Percentiles rank a stretch among this genome's conserved stretches.
Evolutionary conservation across 2,329 filamentous ascomycete genomes (phyloP).

Genomic region (Colletotrichum sp.): DNA sequence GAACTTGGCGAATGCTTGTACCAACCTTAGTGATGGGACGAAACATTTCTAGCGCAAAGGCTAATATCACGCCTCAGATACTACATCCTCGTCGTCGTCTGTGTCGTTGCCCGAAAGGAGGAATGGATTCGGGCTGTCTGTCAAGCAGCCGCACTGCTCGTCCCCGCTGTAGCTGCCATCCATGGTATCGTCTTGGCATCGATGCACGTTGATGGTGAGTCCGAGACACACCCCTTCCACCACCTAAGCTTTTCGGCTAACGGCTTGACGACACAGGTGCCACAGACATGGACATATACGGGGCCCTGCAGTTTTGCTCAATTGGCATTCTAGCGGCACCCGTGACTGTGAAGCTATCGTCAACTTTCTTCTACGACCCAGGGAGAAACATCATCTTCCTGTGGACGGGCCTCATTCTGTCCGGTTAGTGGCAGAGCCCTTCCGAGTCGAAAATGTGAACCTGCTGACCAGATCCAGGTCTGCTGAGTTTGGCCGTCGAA

Average conservation of each 20-base stretch:
- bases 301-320: constrained; percentile 70
- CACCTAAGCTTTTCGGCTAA: not conserved
- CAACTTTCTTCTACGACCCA: constrained; percentile 67
- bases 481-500: constrained; percentile 67
- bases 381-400: constrained; percentile 71
- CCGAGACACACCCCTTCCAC: not conserved
- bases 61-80: constrained; percentile 46
- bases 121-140: constrained; percentile 69
- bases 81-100: constrained; percentile 68
- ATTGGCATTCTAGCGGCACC: constrained; percentile 70
- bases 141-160: constrained; percentile 64
- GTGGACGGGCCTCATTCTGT: constrained; percentile 66
- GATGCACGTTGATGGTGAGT: constrained; percentile 62
- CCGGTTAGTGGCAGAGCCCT: constrained; percentile 45
- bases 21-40: not conserved
- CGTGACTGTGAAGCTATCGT: constrained; percentile 63
- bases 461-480: constrained; percentile 38
- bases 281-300: constrained; percentile 72
- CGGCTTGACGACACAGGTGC: constrained; percentile 47
- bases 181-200: constrained; percentile 67
- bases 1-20: not conserved
- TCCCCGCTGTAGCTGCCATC: constrained; percentile 68
- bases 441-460: not conserved
- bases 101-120: constrained; percentile 64
- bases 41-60: not conserved